phyloP scores from a whole-genome alignment of 106 monocot species.

The Allium sativum region DNA sequence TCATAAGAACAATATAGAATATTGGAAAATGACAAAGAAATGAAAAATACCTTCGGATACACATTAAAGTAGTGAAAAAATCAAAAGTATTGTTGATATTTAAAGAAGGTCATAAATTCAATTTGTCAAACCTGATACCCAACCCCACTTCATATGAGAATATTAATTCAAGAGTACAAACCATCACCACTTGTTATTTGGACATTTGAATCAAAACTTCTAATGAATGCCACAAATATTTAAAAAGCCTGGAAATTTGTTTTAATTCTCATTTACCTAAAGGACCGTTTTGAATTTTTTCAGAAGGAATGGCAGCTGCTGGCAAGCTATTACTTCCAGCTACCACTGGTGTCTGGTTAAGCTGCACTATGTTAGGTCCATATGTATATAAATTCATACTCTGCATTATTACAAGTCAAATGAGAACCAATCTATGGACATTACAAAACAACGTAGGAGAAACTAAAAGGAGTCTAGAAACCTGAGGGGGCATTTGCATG shows the following conservation, averaged over 20 bases:
- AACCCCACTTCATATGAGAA: neutral
- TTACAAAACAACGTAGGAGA: neutral
- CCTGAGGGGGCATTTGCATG: slow-evolving; percentile 39
- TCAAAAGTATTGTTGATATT: too few species aligned
- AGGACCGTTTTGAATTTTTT: slow-evolving; percentile 16
- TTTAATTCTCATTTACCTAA: slow-evolving; percentile 11
- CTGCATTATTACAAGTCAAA: slow-evolving; percentile 20
- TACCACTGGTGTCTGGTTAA: slow-evolving; percentile 26
- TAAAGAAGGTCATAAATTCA: too few species aligned
- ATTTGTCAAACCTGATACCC: neutral
- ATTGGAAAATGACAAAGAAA: neutral
- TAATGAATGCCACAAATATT: slow-evolving; percentile 1
- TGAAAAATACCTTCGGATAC: too few species aligned
- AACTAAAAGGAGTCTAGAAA: slow-evolving; percentile 5
- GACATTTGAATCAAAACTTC: neutral
- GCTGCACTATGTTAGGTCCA: slow-evolving; percentile 28
- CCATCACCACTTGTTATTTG: neutral
- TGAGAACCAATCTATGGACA: neutral
- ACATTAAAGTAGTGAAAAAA: too few species aligned
- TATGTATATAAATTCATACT: slow-evolving; percentile 37
- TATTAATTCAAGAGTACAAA: neutral
- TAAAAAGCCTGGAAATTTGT: neutral
- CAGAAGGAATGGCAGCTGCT: slow-evolving; percentile 14
- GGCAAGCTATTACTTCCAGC: slow-evolving; percentile 12
- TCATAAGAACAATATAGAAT: neutral